Percentiles rank a stretch among this genome's conserved stretches.
phyloP scores from a whole-genome alignment of 2,329 filamentous ascomycete genomes.

The Epichloe sylvatica region DNA sequence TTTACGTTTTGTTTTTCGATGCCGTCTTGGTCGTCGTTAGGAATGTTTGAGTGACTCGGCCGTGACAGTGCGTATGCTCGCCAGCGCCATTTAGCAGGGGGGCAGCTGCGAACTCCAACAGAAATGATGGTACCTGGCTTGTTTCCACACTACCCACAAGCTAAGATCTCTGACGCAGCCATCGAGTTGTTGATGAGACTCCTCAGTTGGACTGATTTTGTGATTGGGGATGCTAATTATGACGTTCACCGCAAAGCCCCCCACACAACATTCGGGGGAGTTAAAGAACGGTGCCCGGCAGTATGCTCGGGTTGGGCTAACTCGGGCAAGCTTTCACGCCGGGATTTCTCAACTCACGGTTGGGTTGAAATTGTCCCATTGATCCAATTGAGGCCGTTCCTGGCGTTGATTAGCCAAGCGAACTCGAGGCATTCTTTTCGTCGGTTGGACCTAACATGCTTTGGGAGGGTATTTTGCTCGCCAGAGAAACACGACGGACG shows the following conservation, averaged over 20 bases:
- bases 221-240: background rate
- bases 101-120: background rate
- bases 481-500: too few relatives aligned
- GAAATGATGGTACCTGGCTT: background rate
- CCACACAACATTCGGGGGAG: background rate
- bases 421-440: background rate
- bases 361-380: background rate
- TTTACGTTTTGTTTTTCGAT: background rate
- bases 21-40: background rate
- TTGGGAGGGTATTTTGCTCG: too few relatives aligned
- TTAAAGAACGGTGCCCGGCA: background rate
- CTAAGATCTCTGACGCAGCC: too few relatives aligned
- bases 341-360: background rate
- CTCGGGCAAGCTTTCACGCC: background rate
- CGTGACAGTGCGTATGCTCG: background rate
- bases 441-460: background rate
- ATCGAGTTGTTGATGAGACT: background rate
- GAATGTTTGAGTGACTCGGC: too few relatives aligned
- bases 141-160: too few relatives aligned
- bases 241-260: background rate
- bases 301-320: too few relatives aligned
- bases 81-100: background rate
- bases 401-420: background rate
- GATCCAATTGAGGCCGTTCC: background rate
- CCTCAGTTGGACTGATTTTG: background rate